phyloP scores from a whole-genome alignment of 208 protist species.

The Borovskyia barvae region DNA sequence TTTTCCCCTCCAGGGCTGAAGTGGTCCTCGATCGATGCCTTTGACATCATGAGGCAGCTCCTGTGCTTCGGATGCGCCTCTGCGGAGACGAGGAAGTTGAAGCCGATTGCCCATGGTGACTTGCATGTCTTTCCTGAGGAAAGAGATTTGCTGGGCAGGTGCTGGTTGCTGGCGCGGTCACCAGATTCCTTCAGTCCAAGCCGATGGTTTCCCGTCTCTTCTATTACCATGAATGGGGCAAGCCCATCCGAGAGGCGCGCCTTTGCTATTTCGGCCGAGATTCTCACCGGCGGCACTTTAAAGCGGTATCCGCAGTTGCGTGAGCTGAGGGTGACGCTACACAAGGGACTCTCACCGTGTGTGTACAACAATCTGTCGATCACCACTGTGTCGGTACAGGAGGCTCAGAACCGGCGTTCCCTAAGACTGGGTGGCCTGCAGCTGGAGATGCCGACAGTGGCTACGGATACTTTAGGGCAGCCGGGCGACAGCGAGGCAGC shows the following conservation, averaged over 20 bases:
- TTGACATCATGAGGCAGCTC: too few relatives aligned
- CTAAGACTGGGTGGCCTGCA: constrained; percentile 19
- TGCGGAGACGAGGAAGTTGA: neutral
- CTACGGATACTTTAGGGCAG: neutral
- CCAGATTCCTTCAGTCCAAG: constrained; percentile 27
- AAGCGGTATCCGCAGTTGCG: constrained; percentile 15
- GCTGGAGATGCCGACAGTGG: constrained; percentile 1
- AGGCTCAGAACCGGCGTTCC: neutral
- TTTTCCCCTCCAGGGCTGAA: too few relatives aligned
- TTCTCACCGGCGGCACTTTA: neutral
- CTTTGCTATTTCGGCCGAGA: constrained; percentile 8
- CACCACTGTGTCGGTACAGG: neutral
- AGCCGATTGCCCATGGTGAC: neutral
- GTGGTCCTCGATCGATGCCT: too few relatives aligned
- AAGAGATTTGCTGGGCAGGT: constrained; percentile 14
- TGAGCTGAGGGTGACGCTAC: neutral
- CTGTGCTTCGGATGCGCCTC: too few relatives aligned
- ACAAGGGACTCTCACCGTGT: constrained; percentile 5
- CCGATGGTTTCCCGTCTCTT: constrained; percentile 18
- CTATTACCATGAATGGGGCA: neutral
- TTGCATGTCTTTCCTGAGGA: constrained; percentile 8
- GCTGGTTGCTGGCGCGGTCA: constrained; percentile 28
- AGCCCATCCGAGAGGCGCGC: neutral
- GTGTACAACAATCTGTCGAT: constrained; percentile 5
- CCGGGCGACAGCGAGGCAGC: neutral